Percentiles rank a stretch among this genome's conserved stretches.
These are phyloP conservation scores for Apiospora phragmitis DNA, from an alignment of 2,329 filamentous ascomycete species.

Conservation along the genomic window DNA sequence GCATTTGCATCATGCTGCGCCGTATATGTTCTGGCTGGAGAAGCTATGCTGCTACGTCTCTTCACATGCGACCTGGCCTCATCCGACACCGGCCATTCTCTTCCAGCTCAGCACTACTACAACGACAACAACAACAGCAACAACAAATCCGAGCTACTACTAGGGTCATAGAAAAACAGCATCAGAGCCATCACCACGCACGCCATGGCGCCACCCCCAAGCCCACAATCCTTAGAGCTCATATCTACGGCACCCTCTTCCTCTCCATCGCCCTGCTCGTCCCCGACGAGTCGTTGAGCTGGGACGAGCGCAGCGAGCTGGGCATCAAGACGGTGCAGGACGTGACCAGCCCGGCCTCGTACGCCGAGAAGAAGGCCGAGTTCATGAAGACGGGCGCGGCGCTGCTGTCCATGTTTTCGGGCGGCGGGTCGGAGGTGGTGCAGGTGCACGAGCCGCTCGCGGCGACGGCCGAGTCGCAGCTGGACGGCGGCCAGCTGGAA, in stretches of 20 bases:
- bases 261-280: constrained; percentile 21
- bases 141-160: too few relatives aligned
- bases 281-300: constrained; percentile 17
- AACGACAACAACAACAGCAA: neutral
- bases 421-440: neutral
- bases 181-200: neutral
- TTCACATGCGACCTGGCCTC: neutral
- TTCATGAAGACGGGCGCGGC: constrained; percentile 13
- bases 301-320: neutral
- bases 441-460: constrained; percentile 12
- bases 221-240: constrained; percentile 12
- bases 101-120: neutral
- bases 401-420: constrained; percentile 9
- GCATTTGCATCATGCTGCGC: neutral
- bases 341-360: constrained; percentile 13
- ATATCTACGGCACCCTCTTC: constrained; percentile 21
- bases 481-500: constrained; percentile 16
- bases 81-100: neutral
- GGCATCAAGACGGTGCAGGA: constrained; percentile 15
- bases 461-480: constrained; percentile 8
- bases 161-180: too few relatives aligned
- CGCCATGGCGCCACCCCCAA: neutral
- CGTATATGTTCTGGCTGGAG: neutral
- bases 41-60: neutral
- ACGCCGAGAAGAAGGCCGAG: neutral